phyloP scores from a whole-genome alignment of 1,139 yeast genomes.

The Blastobotrys raffinosifermentans region DNA sequence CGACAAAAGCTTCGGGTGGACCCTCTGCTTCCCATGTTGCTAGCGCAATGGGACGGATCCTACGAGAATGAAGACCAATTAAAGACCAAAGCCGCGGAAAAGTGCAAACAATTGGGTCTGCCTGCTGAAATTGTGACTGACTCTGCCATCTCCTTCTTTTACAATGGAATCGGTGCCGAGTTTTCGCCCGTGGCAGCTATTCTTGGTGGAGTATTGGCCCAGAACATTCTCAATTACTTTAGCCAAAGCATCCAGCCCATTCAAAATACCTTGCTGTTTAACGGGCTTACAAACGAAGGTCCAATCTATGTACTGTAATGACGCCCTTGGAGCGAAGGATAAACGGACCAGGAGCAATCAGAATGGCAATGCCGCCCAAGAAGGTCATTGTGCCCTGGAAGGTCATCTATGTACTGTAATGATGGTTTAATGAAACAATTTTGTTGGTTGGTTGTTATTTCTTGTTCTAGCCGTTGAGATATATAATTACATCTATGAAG shows the following conservation, averaged over 20 bases:
- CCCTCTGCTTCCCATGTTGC: conserved; percentile 55
- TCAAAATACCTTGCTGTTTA: conserved; percentile 72
- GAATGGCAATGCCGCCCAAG: background rate
- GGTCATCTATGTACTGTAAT: background rate
- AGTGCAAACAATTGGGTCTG: conserved; percentile 39
- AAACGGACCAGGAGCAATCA: background rate
- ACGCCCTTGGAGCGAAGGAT: no score
- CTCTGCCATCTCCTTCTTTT: conserved; percentile 23
- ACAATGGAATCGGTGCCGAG: conserved; percentile 47
- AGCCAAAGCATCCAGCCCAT: conserved; percentile 76
- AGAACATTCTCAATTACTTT: conserved; percentile 79
- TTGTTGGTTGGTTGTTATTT: no score
- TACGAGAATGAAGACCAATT: conserved; percentile 5
- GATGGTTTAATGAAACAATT: background rate
- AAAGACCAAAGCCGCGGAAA: conserved; percentile 16
- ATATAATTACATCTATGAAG: conserved; percentile 14
- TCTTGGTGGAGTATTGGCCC: conserved; percentile 85
- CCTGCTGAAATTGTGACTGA: conserved; percentile 35
- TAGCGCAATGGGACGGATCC: conserved; percentile 52
- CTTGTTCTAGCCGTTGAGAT: background rate
- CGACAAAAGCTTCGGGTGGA: conserved; percentile 57
- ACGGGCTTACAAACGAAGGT: conserved; percentile 65
- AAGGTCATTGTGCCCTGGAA: background rate
- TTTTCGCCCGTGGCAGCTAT: conserved; percentile 83
- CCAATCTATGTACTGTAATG: conserved; percentile 56